Base-by-base conservation (phyloP, 1,139 yeast genomes). In the Meyerozyma guilliermondii region DNA sequence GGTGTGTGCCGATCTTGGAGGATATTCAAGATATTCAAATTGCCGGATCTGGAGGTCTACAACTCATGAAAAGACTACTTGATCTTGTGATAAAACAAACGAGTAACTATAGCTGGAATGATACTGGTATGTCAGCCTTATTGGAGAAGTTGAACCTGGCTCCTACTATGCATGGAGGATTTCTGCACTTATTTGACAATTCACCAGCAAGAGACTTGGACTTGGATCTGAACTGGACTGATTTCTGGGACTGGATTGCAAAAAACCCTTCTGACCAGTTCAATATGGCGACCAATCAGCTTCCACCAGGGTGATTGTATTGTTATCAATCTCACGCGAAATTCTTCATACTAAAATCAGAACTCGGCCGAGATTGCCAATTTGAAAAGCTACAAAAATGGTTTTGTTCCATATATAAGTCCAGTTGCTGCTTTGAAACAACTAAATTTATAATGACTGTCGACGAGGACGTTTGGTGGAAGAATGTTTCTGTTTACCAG, bases 401-500 rank as follows among this genome's bases (percentile, higher is more conserved):
- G 7, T 5, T 5, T 20, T 20, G 22, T 20, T 20, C 7, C 22
- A 20, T 20, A 20, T 20, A 20, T 20, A 20, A 20, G 22, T 4
- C 22, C 22, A 20, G 22, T 20, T 20, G n/a, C 22, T 20, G 22
- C 22, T 5, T 20, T n/a, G 7, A 4, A 20, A 4, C 22, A 3
- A 20, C 22, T 20, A 20, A 20, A 6, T 20, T 7, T 20, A 3
- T 7, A 26, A 26, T 26, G 28, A 26, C 28, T 5, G 28, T 26
- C 11, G 28, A 26, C 5, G 28, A 6, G 28, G 28, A 26, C 13
- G 28, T 26, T 26, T 49, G 52, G 52, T 49, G 52, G 52, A 49
- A 49, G 41, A 48, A 49, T 44, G 50, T 50, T 36, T 39, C 50
- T 17, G 47, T 49, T 16, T 49, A 49, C 48, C 52, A 49, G 40